Percentiles rank a stretch among this genome's conserved stretches.
phyloP scores from a whole-genome alignment of 495 filamentous ascomycete species.

The Staphylotrichum tortipilum region DNA sequence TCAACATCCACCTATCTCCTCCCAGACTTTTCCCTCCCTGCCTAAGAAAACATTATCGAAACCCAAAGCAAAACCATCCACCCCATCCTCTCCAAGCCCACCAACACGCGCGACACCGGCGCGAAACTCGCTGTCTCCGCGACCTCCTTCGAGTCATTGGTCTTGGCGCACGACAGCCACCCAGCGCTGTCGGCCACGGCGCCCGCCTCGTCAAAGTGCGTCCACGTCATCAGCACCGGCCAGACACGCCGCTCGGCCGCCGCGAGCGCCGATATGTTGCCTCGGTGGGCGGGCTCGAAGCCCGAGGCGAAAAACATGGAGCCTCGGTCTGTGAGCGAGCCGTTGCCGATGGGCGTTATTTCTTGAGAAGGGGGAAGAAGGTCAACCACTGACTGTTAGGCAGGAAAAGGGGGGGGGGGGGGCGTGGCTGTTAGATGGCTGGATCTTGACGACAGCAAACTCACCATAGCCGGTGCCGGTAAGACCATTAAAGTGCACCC shows the following conservation, averaged over 20 bases:
- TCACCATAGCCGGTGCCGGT: slow-evolving; percentile 10
- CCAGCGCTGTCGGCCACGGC: slow-evolving; percentile 12
- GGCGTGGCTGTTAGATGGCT: too few species aligned
- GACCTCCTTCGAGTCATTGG: background rate
- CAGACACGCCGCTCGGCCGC: slow-evolving; percentile 8
- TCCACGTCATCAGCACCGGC: slow-evolving; percentile 21
- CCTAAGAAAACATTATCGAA: too few species aligned
- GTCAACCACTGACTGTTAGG: too few species aligned
- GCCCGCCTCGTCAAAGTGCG: slow-evolving; percentile 9
- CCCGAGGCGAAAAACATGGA: slow-evolving; percentile 10
- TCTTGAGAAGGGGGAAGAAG: too few species aligned
- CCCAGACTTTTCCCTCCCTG: too few species aligned
- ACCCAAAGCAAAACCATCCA: too few species aligned
- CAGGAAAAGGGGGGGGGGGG: too few species aligned
- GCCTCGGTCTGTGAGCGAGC: background rate
- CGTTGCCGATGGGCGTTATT: background rate
- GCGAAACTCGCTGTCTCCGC: too few species aligned
- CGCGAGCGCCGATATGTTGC: slow-evolving; percentile 6
- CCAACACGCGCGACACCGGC: too few species aligned
- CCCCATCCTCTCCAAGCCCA: too few species aligned
- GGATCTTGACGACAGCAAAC: background rate
- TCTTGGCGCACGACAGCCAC: slow-evolving; percentile 13
- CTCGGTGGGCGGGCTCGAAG: background rate
- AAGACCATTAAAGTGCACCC: background rate
- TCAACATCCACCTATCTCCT: too few species aligned